These are phyloP conservation scores for Yamadazyma taylorii DNA, from an alignment of 1,139 yeast species.

Conservation along the genomic window DNA sequence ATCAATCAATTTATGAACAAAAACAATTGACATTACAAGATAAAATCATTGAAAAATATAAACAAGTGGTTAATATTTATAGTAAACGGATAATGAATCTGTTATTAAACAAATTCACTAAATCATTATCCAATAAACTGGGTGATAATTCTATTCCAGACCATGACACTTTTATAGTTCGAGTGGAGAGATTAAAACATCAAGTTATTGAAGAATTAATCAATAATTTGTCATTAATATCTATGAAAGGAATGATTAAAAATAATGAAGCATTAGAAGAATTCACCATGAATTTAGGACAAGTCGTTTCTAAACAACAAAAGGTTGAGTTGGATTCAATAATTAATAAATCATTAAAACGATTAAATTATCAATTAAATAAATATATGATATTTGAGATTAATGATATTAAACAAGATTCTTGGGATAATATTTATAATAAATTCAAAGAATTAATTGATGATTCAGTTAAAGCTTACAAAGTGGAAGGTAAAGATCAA, in stretches of 20 bases:
- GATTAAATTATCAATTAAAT: constrained; percentile 37
- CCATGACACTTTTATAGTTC: constrained; percentile 22
- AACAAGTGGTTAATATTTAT: constrained; percentile 41
- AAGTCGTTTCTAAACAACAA: constrained; percentile 39
- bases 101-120: constrained; percentile 19
- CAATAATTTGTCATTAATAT: constrained; percentile 9
- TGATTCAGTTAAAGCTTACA: constrained; percentile 21
- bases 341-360: constrained; percentile 39
- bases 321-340: constrained; percentile 44
- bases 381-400: constrained; percentile 41
- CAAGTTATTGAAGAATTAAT: constrained; percentile 6
- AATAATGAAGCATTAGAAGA: constrained; percentile 16
- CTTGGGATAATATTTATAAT: constrained; percentile 63
- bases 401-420: constrained; percentile 42
- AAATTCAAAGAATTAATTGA: constrained; percentile 46
- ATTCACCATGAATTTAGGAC: constrained; percentile 24
- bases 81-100: constrained; percentile 21
- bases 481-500: constrained; percentile 17
- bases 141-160: constrained; percentile 10
- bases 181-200: constrained; percentile 14
- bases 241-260: constrained; percentile 13
- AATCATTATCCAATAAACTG: constrained; percentile 19
- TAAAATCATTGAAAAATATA: constrained; percentile 47
- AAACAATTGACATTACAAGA: constrained; percentile 50
- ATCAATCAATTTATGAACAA: constrained; percentile 60